Conservation (phyloP, 2,329 filamentous ascomycete genomes). For the Elsinoe australis region DNA sequence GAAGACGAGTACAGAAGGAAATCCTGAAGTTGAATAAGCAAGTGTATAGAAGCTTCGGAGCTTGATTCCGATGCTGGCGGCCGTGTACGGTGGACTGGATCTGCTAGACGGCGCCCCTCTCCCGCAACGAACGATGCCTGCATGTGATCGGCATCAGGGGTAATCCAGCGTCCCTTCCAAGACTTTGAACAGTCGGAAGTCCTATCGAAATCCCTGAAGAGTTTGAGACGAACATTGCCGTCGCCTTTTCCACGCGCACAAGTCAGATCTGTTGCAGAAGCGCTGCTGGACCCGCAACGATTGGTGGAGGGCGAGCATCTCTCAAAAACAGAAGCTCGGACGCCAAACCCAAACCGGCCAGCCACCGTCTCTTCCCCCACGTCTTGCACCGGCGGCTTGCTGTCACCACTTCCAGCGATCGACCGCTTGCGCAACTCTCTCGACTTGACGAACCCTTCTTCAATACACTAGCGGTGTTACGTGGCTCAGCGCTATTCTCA, state of each 20-base stretch:
- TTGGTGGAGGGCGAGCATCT: not conserved
- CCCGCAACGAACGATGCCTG: not conserved
- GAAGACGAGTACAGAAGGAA: not conserved
- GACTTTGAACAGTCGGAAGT: too few species aligned
- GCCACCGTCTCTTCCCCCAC: not conserved
- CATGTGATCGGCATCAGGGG: slow-evolving; percentile 13
- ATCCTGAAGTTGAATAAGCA: not conserved
- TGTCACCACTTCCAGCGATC: not conserved
- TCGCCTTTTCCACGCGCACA: too few species aligned
- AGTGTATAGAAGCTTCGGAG: slow-evolving; percentile 11
- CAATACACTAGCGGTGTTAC: not conserved
- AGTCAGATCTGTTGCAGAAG: not conserved
- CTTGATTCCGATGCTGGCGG: not conserved
- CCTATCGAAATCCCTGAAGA: too few species aligned
- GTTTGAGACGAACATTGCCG: too few species aligned
- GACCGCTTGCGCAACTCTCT: slow-evolving; percentile 10
- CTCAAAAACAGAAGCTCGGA: slow-evolving; percentile 8
- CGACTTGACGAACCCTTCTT: not conserved
- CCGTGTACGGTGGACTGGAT: slow-evolving; percentile 3
- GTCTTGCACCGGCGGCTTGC: not conserved
- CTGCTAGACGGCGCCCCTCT: not conserved
- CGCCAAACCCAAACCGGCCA: not conserved
- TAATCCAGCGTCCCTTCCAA: not conserved
- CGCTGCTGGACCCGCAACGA: not conserved
- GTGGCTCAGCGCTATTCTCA: not conserved